Percentiles rank a stretch among this genome's conserved stretches.
phyloP scores from a whole-genome alignment of 352 stramenopile genomes.

The Globisporangium polare region DNA sequence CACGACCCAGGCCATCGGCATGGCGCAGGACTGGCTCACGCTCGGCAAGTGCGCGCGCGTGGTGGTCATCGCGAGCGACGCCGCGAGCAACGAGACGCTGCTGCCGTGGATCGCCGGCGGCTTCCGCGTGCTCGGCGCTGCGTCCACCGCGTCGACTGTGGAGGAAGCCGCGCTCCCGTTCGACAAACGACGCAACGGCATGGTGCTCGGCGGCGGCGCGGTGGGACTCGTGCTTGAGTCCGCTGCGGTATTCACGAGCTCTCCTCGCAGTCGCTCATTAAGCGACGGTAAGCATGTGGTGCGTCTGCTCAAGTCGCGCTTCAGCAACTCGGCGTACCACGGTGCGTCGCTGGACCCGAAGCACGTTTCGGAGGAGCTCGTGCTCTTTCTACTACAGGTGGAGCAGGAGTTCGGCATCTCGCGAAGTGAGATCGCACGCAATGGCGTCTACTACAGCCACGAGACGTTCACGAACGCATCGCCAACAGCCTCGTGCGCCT shows the following conservation, averaged over 20 bases:
- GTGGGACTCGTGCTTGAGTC: conserved; percentile 82
- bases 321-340: conserved; percentile 96
- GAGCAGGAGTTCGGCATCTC: conserved; percentile 91
- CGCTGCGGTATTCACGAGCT: conserved; percentile 19
- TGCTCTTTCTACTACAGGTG: conserved; percentile 85
- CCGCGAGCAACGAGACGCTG: conserved; percentile 86
- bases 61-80: conserved; percentile 93
- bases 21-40: conserved; percentile 94
- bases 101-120: conserved; percentile 94
- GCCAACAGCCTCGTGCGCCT: conserved; percentile 89
- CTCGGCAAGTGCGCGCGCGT: conserved; percentile 91
- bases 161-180: conserved; percentile 90
- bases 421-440: conserved; percentile 83
- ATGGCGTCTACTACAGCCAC: conserved; percentile 97
- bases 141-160: conserved; percentile 76
- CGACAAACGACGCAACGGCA: conserved; percentile 89
- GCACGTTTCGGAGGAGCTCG: conserved; percentile 92
- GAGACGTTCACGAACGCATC: conserved; percentile 96
- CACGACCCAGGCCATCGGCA: conserved; percentile 89
- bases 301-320: conserved; percentile 90
- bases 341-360: conserved; percentile 91
- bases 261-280: not conserved
- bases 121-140: conserved; percentile 93
- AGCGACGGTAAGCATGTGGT: conserved; percentile 27
- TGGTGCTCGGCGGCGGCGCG: conserved; percentile 93